Percentiles rank a stretch among this genome's conserved stretches.
These are phyloP conservation scores for Asterella californica DNA, from an alignment of 225 moss, liverwort and hornwort species.

Conservation along the genomic window DNA sequence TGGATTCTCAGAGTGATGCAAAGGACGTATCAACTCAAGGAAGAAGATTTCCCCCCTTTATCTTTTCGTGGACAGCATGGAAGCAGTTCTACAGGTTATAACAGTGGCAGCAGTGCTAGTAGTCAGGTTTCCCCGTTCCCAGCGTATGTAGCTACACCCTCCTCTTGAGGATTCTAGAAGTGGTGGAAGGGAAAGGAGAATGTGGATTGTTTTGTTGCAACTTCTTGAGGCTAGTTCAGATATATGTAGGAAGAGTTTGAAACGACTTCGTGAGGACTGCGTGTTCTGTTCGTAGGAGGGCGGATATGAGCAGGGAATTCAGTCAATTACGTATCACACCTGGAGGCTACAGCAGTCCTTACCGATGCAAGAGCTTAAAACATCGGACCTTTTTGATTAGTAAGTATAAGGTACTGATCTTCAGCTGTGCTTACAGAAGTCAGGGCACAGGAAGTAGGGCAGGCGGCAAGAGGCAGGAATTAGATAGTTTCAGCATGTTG, in stretches of 20 bases:
- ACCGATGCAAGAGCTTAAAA: constrained; percentile 1
- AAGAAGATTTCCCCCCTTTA: constrained; percentile 74
- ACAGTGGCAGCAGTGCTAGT: constrained; percentile 25
- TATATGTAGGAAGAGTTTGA: background rate
- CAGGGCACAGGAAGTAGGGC: constrained; percentile 26
- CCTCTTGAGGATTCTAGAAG: constrained; percentile 5
- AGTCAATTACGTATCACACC: background rate
- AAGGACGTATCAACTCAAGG: constrained; percentile 58
- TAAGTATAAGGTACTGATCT: constrained; percentile 17
- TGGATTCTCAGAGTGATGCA: constrained; percentile 47
- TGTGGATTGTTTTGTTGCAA: background rate
- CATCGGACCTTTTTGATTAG: background rate
- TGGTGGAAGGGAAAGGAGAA: background rate
- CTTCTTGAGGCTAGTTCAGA: constrained; percentile 19
- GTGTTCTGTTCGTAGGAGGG: background rate
- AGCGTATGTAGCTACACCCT: constrained; percentile 4
- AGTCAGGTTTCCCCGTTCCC: constrained; percentile 14
- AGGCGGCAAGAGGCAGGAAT: constrained; percentile 10
- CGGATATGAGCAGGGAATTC: background rate
- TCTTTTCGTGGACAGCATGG: constrained; percentile 43
- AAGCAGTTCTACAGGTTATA: constrained; percentile 32
- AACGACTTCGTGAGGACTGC: constrained; percentile 8
- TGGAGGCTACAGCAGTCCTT: constrained; percentile 6
- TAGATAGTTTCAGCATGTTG: constrained; percentile 13
- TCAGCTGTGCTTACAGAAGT: constrained; percentile 24